Conservation (phyloP, 2,329 filamentous ascomycete species). For the Periconia digitata region DNA sequence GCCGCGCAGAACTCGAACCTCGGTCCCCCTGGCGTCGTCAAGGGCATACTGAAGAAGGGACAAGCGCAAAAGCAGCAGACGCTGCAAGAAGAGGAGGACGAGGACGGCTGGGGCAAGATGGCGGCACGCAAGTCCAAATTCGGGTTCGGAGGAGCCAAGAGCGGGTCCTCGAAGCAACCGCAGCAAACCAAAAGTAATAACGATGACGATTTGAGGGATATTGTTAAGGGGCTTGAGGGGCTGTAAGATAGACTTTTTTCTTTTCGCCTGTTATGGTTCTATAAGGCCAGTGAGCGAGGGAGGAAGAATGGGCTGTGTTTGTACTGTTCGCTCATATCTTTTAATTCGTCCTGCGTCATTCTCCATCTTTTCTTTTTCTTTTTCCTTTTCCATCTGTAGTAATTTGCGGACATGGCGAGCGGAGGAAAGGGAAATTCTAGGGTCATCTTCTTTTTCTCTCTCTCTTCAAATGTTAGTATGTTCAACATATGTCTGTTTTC, state of each 20-base stretch:
- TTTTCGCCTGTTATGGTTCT: neutral
- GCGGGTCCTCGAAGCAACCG: neutral
- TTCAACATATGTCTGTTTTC: no score
- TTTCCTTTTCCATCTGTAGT: no score
- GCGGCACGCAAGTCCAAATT: constrained; percentile 33
- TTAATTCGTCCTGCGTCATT: no score
- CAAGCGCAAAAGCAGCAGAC: constrained; percentile 6
- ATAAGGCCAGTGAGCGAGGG: neutral
- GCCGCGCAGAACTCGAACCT: constrained; percentile 15
- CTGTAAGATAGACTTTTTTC: neutral
- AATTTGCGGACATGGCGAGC: no score
- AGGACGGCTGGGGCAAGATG: constrained; percentile 39
- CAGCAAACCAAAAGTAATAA: neutral
- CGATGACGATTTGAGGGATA: neutral
- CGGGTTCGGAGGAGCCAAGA: neutral
- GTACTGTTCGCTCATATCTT: neutral
- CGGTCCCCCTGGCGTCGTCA: constrained; percentile 17
- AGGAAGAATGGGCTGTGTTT: neutral
- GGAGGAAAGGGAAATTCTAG: no score
- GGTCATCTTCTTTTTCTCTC: no score
- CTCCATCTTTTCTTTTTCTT: no score
- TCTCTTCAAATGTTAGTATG: no score
- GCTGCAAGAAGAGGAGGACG: constrained; percentile 23
- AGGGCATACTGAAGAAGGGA: constrained; percentile 37
- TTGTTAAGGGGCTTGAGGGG: neutral